Conservation (phyloP, 805 yeast species). For the Candida ipomoeae region DNA sequence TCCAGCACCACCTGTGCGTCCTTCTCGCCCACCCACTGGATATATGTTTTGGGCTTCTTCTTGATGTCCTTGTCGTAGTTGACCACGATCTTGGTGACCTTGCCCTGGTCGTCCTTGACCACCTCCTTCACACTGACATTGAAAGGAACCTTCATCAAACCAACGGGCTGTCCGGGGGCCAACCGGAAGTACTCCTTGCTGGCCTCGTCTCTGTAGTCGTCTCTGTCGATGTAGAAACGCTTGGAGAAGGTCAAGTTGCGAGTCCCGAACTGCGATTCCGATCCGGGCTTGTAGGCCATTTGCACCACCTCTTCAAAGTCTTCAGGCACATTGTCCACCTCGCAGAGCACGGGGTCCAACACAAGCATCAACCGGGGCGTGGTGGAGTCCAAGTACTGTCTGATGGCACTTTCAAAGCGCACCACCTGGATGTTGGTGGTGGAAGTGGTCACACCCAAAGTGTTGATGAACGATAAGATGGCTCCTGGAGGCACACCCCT, state of each 20-base stretch:
- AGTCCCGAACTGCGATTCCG: slow-evolving; percentile 49
- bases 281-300: slow-evolving; percentile 89
- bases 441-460: slow-evolving; percentile 94
- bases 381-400: slow-evolving; percentile 81
- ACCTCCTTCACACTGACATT: slow-evolving; percentile 68
- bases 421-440: slow-evolving; percentile 86
- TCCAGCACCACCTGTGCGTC: slow-evolving; percentile 58
- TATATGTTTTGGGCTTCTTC: slow-evolving; percentile 88
- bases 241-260: slow-evolving; percentile 74
- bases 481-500: slow-evolving; percentile 99
- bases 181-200: slow-evolving; percentile 81
- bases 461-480: slow-evolving; percentile 84
- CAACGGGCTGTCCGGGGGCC: slow-evolving; percentile 93
- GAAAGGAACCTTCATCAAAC: slow-evolving; percentile 85
- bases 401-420: slow-evolving; percentile 84
- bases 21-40: slow-evolving; percentile 91
- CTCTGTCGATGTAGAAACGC: slow-evolving; percentile 76
- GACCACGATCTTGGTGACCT: slow-evolving; percentile 67
- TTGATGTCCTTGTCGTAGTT: slow-evolving; percentile 61
- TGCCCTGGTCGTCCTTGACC: slow-evolving; percentile 60
- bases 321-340: slow-evolving; percentile 75
- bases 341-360: slow-evolving; percentile 78
- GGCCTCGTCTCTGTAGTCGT: slow-evolving; percentile 67
- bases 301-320: slow-evolving; percentile 65
- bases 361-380: slow-evolving; percentile 95